Percentiles rank a stretch among this genome's conserved stretches.
These are phyloP conservation scores for Triangularia verruculosa DNA, from an alignment of 2,329 filamentous ascomycete species.

Conservation along the genomic window DNA sequence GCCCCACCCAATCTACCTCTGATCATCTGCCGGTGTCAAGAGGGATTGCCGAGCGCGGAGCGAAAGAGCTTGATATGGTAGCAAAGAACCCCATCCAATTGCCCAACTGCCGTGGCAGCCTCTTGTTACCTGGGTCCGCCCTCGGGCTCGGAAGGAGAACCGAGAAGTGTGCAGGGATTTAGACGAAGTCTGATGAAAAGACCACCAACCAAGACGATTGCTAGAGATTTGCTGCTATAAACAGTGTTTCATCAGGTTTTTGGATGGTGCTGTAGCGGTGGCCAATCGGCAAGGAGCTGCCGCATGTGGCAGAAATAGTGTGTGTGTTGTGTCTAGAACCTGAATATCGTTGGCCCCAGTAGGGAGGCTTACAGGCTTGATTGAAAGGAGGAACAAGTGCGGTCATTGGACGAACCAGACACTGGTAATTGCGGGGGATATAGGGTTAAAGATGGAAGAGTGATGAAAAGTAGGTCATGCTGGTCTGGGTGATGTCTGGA, in stretches of 20 bases:
- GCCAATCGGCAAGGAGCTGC: not conserved
- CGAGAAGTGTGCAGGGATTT: not conserved
- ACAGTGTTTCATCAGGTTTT: not conserved
- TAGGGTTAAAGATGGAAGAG: not conserved
- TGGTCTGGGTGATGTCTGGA: not conserved
- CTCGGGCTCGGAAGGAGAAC: slow-evolving; percentile 4
- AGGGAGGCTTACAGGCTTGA: not conserved
- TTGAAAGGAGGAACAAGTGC: not conserved
- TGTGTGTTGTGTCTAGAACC: not conserved
- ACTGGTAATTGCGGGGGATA: not conserved
- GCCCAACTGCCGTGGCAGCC: slow-evolving; percentile 2
- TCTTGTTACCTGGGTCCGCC: not conserved
- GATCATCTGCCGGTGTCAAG: slow-evolving; percentile 6
- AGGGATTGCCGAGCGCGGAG: not conserved
- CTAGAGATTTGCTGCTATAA: not conserved
- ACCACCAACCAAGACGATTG: not conserved
- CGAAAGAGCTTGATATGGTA: not conserved
- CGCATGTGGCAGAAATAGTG: not conserved
- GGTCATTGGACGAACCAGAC: not conserved
- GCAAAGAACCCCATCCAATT: not conserved
- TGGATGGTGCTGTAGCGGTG: not conserved
- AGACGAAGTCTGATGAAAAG: not conserved
- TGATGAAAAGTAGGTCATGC: not conserved
- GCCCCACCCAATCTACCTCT: not conserved
- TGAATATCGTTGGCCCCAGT: not conserved